Evolutionary conservation across 164 flowering plant genomes (phyloP), one percentile per base, ranked within the genome.

Genomic region (Umbilicus rupestris): DNA sequence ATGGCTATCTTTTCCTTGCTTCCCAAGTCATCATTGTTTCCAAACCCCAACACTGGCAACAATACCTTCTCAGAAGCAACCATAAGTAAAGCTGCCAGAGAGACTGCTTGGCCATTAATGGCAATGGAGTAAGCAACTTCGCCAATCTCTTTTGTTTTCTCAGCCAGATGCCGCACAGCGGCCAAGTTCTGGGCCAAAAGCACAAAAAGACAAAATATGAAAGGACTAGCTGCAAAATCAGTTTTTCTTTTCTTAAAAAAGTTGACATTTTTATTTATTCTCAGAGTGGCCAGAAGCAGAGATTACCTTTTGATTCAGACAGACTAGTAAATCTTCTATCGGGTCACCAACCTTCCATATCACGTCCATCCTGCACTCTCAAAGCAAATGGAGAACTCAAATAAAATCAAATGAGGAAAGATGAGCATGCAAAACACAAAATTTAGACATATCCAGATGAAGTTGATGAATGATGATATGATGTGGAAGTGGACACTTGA

Each of bases 71-170:
- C 84, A 4, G 76, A 74, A 7, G 76, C 83, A 7, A 85, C 81
- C 55, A 82, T 55, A 0, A 85, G 78, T 44, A 85, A 71, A 20
- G 78, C 78, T 5, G 83, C 82, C 47, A 85, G 68, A 1, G 73
- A 58, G 1, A 73, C 76, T 1, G 77, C 74, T 20, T 65, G 68
- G 3, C 87, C 85, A 52, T 75, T 78, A 46, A 73, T 73, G 44
- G 83, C 85, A 6, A 31, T 45, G 16, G 62, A 50, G 46, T 78
- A 72, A 1, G 84, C 85, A 55, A 85, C 81, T 35, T 80, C 78
- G 2, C 67, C 68, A 7, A 78, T 29, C 11, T 73, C 82, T 57
- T 73, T 83, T 6, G 85, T 81, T 33, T 76, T 81, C 75, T 80
- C 83, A 1, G 70, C 63, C 11, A 85, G 74, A 9, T 78, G 73